Evolutionary conservation across 2,329 filamentous ascomycete genomes (phyloP).

Genomic region (Blumeria graminis): DNA sequence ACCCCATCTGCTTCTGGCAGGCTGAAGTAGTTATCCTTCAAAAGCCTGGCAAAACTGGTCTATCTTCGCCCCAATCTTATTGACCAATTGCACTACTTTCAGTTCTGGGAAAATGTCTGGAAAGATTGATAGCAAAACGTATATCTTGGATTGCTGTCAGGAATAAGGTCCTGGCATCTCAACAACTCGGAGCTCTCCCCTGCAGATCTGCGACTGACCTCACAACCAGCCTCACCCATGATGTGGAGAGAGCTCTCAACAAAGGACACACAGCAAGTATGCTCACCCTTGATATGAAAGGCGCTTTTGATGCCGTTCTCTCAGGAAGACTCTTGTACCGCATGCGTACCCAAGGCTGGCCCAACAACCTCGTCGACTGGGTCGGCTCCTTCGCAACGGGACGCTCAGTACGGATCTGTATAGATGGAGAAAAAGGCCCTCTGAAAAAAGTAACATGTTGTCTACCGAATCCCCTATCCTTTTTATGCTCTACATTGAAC

Average conservation of each 20-base stretch:
- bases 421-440: neutral
- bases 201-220: neutral
- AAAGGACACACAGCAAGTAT: neutral
- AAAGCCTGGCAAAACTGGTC: neutral
- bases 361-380: neutral
- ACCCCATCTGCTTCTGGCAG: neutral
- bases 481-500: neutral
- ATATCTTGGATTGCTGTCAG: neutral
- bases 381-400: neutral
- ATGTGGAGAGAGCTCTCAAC: neutral
- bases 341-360: neutral
- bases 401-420: neutral
- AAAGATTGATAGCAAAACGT: neutral
- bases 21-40: neutral
- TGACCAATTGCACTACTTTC: neutral
- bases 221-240: neutral
- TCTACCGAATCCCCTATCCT: neutral
- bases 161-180: neutral
- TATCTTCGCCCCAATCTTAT: neutral
- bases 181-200: neutral
- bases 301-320: neutral
- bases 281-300: neutral
- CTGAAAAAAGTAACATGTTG: neutral
- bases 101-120: neutral
- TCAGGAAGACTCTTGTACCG: neutral